Evolutionary conservation across 139 green algal genomes (phyloP).

Genomic region (Chlorella sp.): DNA sequence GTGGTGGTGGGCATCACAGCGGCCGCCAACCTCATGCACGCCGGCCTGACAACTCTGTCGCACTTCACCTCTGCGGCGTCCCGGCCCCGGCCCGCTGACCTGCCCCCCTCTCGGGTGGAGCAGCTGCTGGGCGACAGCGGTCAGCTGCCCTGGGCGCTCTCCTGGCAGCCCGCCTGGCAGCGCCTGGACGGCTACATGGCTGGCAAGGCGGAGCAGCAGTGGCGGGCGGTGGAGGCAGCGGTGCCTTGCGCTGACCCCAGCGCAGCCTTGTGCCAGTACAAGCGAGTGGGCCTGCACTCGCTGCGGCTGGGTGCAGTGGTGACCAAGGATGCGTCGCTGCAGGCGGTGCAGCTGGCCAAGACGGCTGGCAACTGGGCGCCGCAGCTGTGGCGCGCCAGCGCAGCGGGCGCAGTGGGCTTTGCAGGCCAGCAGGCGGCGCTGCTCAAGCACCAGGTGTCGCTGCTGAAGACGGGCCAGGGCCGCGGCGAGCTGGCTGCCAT

Average conservation of each 20-base stretch:
- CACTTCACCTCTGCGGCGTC: conserved; percentile 17
- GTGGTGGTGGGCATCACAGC: conserved; percentile 19
- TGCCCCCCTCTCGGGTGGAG: background rate
- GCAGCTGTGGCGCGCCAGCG: background rate
- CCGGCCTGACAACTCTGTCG: conserved; percentile 1
- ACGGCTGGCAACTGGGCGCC: background rate
- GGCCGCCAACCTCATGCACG: conserved; percentile 34
- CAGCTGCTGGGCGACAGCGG: conserved; percentile 4
- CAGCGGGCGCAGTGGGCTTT: background rate
- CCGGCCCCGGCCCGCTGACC: no score
- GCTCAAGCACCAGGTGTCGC: background rate
- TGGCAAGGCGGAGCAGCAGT: background rate
- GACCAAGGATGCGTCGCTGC: background rate
- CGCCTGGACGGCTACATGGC: conserved; percentile 21
- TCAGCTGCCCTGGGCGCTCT: conserved; percentile 1
- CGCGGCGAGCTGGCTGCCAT: background rate
- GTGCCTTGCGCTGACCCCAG: background rate
- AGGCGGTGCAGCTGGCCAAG: background rate
- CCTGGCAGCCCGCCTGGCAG: conserved; percentile 21
- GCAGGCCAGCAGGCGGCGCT: conserved; percentile 1
- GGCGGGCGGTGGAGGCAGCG: background rate
- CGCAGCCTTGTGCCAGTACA: background rate
- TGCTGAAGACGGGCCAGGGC: background rate
- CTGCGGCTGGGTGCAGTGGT: background rate
- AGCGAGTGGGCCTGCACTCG: conserved; percentile 1